Evolutionary conservation across 352 stramenopile genomes (phyloP).

Genomic region (Paralagenidium karlingii): DNA sequence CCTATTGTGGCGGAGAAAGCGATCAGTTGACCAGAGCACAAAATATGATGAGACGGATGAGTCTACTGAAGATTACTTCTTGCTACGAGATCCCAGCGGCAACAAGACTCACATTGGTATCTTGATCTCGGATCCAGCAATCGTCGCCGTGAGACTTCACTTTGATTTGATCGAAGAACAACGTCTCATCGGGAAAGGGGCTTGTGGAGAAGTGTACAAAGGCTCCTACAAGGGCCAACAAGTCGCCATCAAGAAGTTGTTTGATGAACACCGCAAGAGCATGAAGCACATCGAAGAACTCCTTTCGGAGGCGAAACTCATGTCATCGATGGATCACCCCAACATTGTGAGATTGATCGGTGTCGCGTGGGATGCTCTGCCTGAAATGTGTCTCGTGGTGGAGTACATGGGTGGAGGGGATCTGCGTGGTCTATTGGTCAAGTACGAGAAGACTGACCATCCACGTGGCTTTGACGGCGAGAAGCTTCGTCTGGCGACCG

Average conservation of each 20-base stretch:
- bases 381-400: conserved; percentile 28
- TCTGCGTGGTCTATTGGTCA: conserved; percentile 18
- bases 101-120: no score
- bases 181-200: conserved; percentile 29
- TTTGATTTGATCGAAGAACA: no score
- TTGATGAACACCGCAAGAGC: conserved; percentile 11
- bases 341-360: conserved; percentile 41
- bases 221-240: conserved; percentile 13
- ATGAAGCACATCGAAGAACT: conserved; percentile 13
- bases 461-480: conserved; percentile 30
- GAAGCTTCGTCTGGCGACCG: conserved; percentile 38
- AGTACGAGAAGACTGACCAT: conserved; percentile 17
- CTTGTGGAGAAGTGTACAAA: conserved; percentile 47
- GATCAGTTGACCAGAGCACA: no score
- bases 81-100: no score
- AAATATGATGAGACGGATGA: no score
- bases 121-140: no score
- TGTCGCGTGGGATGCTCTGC: conserved; percentile 28
- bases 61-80: no score
- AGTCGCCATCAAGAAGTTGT: conserved; percentile 31
- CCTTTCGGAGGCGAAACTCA: conserved; percentile 56
- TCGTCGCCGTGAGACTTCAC: no score
- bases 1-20: no score
- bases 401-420: conserved; percentile 39
- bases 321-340: conserved; percentile 33